Base-by-base conservation (phyloP, 192 early-diverging fungal genomes). In the Gigaspora rosea region DNA sequence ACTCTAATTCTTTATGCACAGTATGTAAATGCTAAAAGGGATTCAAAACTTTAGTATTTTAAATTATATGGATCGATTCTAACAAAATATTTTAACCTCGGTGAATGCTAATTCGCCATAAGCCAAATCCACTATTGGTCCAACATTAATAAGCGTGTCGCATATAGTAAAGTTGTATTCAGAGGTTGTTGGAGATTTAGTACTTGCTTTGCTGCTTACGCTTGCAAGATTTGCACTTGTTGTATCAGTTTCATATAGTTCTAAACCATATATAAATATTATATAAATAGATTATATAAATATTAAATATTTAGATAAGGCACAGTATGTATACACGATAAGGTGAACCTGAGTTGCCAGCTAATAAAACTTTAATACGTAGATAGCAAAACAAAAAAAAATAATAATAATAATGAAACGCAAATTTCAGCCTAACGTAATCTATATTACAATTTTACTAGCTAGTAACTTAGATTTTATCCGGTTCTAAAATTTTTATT, bases 121-220 rank as follows among this genome's bases (percentile, higher is more conserved):
- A 10, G 89, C 90, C 82, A 94, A 87, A 73, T 88, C 91, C 2
- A 87, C 82, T 56, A 96, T 90, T 8, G 95, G 91, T 4, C 95
- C 95, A 0, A 91, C 91, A 73, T 92, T 91, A 16, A 91, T 75
- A 1, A 98, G 79, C 11, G 89, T 88, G 80, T 97, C 96, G 69
- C 89, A 89, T 0, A 97, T 88, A n/a, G 85, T 82, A 73, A 93
- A 90, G 8, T 78, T 82, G 79, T 91, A 90, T 8, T 83, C 80
- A 64, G 75, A 77, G 2, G 73, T 80, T 50, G 79, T 83, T 73
- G 75, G 59, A 51, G 63, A 61, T 80, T 69, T 77, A 9, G 52
- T 77, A n/a, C 63, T 72, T 59, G 54, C 49, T 54, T 76, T 78
- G 51, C n/a, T 13, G 33, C 8, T 57, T 5, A 10, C 54, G 18